Evolutionary conservation across 2,329 filamentous ascomycete species (phyloP), one percentile per base, ranked within the genome.

Genomic region (Ophiostoma fasciatum): DNA sequence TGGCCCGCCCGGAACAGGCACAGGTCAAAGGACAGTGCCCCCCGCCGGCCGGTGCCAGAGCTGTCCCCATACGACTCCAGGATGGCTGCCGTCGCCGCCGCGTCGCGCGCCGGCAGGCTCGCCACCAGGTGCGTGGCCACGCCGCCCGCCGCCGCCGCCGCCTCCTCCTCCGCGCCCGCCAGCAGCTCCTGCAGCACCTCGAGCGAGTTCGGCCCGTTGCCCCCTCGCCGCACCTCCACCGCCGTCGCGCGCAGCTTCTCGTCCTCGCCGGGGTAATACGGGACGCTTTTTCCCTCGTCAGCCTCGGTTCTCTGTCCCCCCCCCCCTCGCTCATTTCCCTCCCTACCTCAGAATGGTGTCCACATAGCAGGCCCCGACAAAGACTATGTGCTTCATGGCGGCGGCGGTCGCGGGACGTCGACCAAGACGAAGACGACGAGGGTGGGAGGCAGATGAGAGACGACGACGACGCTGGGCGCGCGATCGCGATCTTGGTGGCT

Each of bases 191-290:
- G 64, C 19, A 85, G 58, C 8, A 85, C 78, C 50, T 83, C 68
- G 23, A 83, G 65, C 4, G 71, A 70, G 51, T 85, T 85, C 18
- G 74, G 68, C 43, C 75, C 74, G 52, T 85, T 87, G 22, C 80
- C 80, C 35, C 81, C 80, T 19, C 78, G 68, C 21, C 79, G 70
- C 29, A 66, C 64, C 25, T 60, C 56, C 37, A 79, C 51, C 18
- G 50, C 61, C 3, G 68, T 68, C 14, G 80, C 78, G 22, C 79
- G 74, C 28, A 82, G 61, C 54, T 85, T 85, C 32, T 72, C 66
- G 58, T 87, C 80, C 57, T 85, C 79, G 7, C 56, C 54, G 2
- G 79, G 79, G 50, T 73, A 83, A 48, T 71, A 58, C 4, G 76
- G 70, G 23, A 82, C 67, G 42, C 74, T 81, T n/a, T n/a, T n/a